phyloP scores from a whole-genome alignment of 345 rosid genomes.

The Microcos paniculata region DNA sequence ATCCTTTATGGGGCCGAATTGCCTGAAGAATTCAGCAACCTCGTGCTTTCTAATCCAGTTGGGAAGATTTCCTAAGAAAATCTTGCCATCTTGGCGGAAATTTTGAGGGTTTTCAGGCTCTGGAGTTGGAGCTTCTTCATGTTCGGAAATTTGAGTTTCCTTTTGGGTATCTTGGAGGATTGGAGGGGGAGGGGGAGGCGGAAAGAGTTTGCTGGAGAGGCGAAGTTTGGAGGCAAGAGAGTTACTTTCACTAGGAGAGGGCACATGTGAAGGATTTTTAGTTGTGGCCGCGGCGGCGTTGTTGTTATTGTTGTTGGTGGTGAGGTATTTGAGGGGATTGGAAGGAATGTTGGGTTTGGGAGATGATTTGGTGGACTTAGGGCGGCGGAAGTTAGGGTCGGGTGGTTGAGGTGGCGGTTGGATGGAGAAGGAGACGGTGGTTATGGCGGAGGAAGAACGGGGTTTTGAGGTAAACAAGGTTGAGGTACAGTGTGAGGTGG shows the following conservation, averaged over 20 bases:
- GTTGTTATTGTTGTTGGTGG: constrained; percentile 23
- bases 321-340: constrained; percentile 62
- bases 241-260: not conserved
- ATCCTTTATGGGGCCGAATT: constrained; percentile 78
- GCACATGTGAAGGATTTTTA: constrained; percentile 15
- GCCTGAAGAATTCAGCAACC: constrained; percentile 68
- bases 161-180: constrained; percentile 25
- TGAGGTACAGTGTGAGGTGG: constrained; percentile 34
- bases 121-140: constrained; percentile 32
- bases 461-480: constrained; percentile 19
- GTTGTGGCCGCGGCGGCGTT: constrained; percentile 3
- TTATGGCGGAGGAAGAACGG: constrained; percentile 26
- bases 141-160: constrained; percentile 25
- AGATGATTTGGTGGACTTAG: constrained; percentile 38
- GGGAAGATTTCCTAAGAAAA: constrained; percentile 86
- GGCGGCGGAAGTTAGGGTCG: constrained; percentile 60
- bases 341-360: constrained; percentile 28
- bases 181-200: constrained; percentile 49
- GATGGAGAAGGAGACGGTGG: constrained; percentile 49
- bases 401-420: constrained; percentile 36
- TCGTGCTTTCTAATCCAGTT: constrained; percentile 81
- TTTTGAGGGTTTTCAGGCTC: constrained; percentile 23
- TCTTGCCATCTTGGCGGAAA: constrained; percentile 73
- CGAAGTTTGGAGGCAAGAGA: constrained; percentile 66
- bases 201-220: constrained; percentile 73